Evolutionary conservation across 495 filamentous ascomycete species (phyloP), one percentile per base, ranked within the genome.

Genomic region (Terfezia boudieri): DNA sequence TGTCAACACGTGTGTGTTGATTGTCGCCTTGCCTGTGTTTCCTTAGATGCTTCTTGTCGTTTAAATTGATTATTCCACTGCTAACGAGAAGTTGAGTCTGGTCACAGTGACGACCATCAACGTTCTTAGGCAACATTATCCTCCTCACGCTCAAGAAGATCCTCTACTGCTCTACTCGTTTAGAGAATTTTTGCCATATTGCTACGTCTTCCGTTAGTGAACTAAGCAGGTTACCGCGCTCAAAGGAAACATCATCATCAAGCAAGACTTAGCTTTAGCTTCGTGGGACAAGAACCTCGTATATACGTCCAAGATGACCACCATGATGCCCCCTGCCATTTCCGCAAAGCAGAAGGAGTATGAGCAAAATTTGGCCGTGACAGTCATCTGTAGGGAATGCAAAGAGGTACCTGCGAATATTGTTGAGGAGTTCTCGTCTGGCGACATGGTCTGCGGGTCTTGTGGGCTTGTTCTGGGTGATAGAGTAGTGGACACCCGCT

Each of bases 381-480:
- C 76, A 51, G 65, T 95, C 55, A 78, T 84, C 38, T 98, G 90
- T 67, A 76, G 73, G 1, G 90, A 98, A 62, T 98, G 90, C 72
- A 82, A 82, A 61, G 90, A 95, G 62, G 68, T 77, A 23, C 90
- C 90, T 17, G 89, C 90, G 0, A 86, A 94, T 57, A 73, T 96
- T n/a, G 71, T 83, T 53, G 90, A 95, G 66, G 90, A 95, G 62
- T 88, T 85, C 61, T 81, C 86, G 4, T 81, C 78, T 11, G 90
- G 93, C 50, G 88, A 96, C 67, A 84, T 87, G 61, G 86, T 96
- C 51, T 98, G 90, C 67, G 82, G 73, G 14, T 84, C 82, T 20
- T 98, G 90, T 61, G 90, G 90, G 22, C 68, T 94, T n/a, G 90
- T 98, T 11, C 73, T 96, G 37, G 81, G 81, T 52, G 84, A 89